Evolutionary conservation across 768 basidiomycete genomes (phyloP).

Genomic region (Hortiboletus campestris): DNA sequence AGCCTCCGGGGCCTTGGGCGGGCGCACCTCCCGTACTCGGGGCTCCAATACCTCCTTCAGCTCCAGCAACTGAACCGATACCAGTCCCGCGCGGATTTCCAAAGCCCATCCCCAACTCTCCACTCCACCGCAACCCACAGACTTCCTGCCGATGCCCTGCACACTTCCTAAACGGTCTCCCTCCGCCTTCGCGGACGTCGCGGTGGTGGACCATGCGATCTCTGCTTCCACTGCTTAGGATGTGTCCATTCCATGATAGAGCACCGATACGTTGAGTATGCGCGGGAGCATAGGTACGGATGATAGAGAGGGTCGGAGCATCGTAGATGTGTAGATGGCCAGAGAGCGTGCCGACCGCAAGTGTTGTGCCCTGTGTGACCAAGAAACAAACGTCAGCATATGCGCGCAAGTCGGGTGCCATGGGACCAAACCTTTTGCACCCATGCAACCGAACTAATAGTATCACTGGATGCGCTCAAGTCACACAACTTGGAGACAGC

Average conservation of each 20-base stretch:
- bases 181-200: conserved; percentile 71
- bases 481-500: conserved; percentile 92
- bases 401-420: neutral
- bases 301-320: conserved; percentile 67
- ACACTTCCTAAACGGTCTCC: conserved; percentile 68
- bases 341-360: conserved; percentile 91
- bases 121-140: conserved; percentile 92
- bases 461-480: conserved; percentile 58
- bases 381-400: neutral
- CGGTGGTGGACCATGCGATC: conserved; percentile 91
- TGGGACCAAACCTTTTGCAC: conserved; percentile 60
- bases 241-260: conserved; percentile 88
- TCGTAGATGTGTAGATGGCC: conserved; percentile 94
- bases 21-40: conserved; percentile 23
- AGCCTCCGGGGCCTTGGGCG: conserved; percentile 30
- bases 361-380: conserved; percentile 61
- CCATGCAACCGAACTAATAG: conserved; percentile 89
- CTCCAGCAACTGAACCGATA: conserved; percentile 23
- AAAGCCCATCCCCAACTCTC: conserved; percentile 27
- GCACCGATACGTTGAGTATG: conserved; percentile 91
- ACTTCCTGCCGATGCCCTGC: conserved; percentile 89
- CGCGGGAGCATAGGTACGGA: conserved; percentile 81
- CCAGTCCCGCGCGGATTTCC: conserved; percentile 22
- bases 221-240: conserved; percentile 87
- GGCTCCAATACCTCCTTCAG: conserved; percentile 22